A percentile compares a stretch with the other conserved stretches of the same genome.
Evolutionary conservation across 495 filamentous ascomycete genomes (phyloP).

Genomic region (Apiosordaria backusii): DNA sequence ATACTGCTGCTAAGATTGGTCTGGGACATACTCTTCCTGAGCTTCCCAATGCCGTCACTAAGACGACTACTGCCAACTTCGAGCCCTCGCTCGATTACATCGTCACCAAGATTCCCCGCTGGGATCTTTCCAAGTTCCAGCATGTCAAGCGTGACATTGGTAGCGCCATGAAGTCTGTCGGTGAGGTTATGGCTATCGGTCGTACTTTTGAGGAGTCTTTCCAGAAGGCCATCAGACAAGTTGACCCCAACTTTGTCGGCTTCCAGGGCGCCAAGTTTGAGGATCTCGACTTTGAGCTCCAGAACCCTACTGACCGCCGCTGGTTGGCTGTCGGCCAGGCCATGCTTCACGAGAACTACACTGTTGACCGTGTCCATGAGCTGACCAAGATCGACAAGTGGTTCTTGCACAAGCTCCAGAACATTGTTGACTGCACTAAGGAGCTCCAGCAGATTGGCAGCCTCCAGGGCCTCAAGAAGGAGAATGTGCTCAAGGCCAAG

Average conservation of each 20-base stretch:
- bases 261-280: slow-evolving; percentile 96
- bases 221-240: slow-evolving; percentile 95
- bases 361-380: slow-evolving; percentile 85
- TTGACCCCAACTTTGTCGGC: slow-evolving; percentile 85
- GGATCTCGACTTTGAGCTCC: slow-evolving; percentile 81
- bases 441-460: slow-evolving; percentile 86
- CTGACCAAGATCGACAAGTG: slow-evolving; percentile 94
- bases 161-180: slow-evolving; percentile 96
- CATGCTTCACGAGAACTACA: slow-evolving; percentile 94
- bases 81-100: slow-evolving; percentile 96
- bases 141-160: slow-evolving; percentile 97
- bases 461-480: slow-evolving; percentile 79
- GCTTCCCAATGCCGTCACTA: slow-evolving; percentile 94
- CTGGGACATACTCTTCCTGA: slow-evolving; percentile 92
- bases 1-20: slow-evolving; percentile 95
- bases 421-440: slow-evolving; percentile 84
- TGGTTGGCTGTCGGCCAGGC: slow-evolving; percentile 98
- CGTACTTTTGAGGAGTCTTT: slow-evolving; percentile 99
- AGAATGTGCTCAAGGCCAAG: slow-evolving; percentile 84
- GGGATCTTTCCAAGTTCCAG: slow-evolving; percentile 98
- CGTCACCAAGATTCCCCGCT: slow-evolving; percentile 96
- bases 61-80: slow-evolving; percentile 98
- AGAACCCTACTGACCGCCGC: slow-evolving; percentile 88
- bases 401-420: slow-evolving; percentile 97
- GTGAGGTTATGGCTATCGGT: slow-evolving; percentile 98